Conservation (phyloP, 768 basidiomycete species). For the Mycena floridula region DNA sequence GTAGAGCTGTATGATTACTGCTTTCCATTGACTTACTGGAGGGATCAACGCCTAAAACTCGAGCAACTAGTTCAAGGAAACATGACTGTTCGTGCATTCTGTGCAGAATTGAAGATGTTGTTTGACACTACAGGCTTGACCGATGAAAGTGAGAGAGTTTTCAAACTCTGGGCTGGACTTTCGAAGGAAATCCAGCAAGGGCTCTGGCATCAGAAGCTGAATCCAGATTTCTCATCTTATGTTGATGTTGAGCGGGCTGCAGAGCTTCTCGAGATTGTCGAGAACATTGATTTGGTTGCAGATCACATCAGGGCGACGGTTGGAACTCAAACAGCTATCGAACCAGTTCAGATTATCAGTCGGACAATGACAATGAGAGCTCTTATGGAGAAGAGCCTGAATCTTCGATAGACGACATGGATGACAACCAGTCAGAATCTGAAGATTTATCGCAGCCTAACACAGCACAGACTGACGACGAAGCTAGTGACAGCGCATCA, state of each 20-base stretch:
- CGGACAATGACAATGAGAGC: no score
- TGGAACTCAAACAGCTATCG: no score
- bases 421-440: no score
- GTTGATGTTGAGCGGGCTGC: slow-evolving; percentile 18
- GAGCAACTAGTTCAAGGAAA: slow-evolving; percentile 14
- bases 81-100: slow-evolving; percentile 19
- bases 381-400: no score
- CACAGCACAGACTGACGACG: no score
- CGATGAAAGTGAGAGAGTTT: slow-evolving; percentile 18
- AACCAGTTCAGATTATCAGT: no score
- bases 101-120: slow-evolving; percentile 22
- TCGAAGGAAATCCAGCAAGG: slow-evolving; percentile 18
- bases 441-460: no score
- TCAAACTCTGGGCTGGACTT: slow-evolving; percentile 28
- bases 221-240: slow-evolving; percentile 20
- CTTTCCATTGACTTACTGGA: slow-evolving; percentile 24
- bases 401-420: no score
- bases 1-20: slow-evolving; percentile 23
- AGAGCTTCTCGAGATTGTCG: slow-evolving; percentile 20
- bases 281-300: slow-evolving; percentile 1
- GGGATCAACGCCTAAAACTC: slow-evolving; percentile 19
- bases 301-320: no score
- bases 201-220: slow-evolving; percentile 19
- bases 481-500: no score
- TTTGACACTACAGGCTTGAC: slow-evolving; percentile 22